Evolutionary conservation across 2,329 filamentous ascomycete genomes (phyloP).

Genomic region (Diaporthe sp.): DNA sequence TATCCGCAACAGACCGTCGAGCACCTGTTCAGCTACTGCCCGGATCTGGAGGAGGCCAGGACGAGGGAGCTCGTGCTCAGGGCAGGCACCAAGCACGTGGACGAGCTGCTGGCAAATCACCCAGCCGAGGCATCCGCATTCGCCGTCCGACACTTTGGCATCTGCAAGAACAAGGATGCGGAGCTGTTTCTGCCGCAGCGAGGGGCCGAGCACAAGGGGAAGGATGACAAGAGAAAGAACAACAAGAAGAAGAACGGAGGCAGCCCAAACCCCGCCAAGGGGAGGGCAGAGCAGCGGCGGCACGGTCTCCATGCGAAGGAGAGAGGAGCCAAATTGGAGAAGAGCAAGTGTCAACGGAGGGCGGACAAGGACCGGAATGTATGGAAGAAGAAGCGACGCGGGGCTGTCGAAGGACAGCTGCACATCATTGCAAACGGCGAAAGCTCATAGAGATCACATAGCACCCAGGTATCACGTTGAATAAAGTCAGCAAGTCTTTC

Average conservation of each 20-base stretch:
- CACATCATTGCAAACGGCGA: not conserved
- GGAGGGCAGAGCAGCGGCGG: not conserved
- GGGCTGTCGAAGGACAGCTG: not conserved
- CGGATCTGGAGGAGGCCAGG: constrained; percentile 1
- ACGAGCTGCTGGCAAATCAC: not conserved
- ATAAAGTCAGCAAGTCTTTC: not conserved
- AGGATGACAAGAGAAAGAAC: not conserved
- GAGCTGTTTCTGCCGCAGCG: not conserved
- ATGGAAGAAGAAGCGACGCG: not conserved
- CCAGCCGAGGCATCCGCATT: constrained; percentile 3
- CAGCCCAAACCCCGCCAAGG: not conserved
- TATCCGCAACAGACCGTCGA: not conserved
- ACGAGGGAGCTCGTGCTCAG: not conserved
- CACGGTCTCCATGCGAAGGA: not conserved
- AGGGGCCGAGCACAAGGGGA: not conserved
- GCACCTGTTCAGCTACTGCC: constrained; percentile 7
- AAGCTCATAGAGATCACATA: not conserved
- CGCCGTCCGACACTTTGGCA: not conserved
- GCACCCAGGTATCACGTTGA: not conserved
- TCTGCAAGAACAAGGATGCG: not conserved
- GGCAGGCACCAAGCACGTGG: not conserved
- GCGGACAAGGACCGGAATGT: not conserved
- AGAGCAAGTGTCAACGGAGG: not conserved
- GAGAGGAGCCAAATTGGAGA: not conserved
- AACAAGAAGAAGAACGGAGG: not conserved